A percentile compares a stretch with the other conserved stretches of the same genome.
Evolutionary conservation across 176 grass and related monocot genomes (phyloP).

Genomic region (Avena atlantica): DNA sequence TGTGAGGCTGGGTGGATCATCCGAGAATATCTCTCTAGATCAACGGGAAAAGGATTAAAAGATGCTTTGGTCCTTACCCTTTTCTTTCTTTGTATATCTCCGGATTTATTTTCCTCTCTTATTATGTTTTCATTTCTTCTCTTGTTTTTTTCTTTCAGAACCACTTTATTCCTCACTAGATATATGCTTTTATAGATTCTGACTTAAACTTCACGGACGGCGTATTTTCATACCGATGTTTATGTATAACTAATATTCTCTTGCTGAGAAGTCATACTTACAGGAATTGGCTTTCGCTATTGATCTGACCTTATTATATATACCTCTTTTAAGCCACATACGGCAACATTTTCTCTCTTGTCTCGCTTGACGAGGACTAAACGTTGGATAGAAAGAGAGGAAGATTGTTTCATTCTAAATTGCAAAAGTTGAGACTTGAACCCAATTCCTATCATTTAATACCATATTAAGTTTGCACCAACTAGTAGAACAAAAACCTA

Average conservation of each 20-base stretch:
- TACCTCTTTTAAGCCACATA: too few relatives aligned
- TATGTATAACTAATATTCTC: not conserved
- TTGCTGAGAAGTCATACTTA: not conserved
- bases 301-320: too few relatives aligned
- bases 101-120: not conserved
- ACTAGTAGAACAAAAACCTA: too few relatives aligned
- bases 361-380: too few relatives aligned
- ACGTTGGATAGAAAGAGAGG: too few relatives aligned
- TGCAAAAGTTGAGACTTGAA: too few relatives aligned
- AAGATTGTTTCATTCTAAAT: too few relatives aligned
- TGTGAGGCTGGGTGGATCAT: slow-evolving; percentile 58
- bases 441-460: too few relatives aligned
- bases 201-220: slow-evolving; percentile 60
- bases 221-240: slow-evolving; percentile 37
- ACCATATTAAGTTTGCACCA: too few relatives aligned
- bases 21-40: slow-evolving; percentile 64
- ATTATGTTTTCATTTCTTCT: not conserved
- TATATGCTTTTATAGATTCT: slow-evolving; percentile 72
- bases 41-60: slow-evolving; percentile 41
- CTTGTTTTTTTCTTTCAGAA: slow-evolving; percentile 16
- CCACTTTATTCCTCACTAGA: slow-evolving; percentile 85
- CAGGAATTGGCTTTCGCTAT: not conserved
- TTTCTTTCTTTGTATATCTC: slow-evolving; percentile 9
- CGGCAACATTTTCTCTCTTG: too few relatives aligned
- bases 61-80: slow-evolving; percentile 36